A percentile compares a stretch with the other conserved stretches of the same genome.
Evolutionary conservation across 441 rosid species (phyloP).

Genomic region (Biscutella laevigata): DNA sequence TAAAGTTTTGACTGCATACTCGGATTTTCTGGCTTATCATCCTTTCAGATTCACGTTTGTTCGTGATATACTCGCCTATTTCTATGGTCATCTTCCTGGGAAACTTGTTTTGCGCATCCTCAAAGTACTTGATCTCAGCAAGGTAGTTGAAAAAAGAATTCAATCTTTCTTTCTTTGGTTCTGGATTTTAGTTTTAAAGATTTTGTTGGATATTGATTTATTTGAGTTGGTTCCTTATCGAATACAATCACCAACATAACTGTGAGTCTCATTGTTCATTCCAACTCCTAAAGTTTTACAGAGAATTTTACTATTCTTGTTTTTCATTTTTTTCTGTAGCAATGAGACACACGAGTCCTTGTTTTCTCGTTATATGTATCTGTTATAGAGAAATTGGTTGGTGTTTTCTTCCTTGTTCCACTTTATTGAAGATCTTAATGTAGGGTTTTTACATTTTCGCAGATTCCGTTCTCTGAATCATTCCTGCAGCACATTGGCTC

Average conservation of each 20-base stretch:
- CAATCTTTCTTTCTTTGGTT: neutral
- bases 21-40: conserved; percentile 62
- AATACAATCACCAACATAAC: neutral
- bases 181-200: neutral
- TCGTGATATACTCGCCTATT: conserved; percentile 92
- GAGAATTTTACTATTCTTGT: neutral
- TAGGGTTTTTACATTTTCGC: conserved; percentile 2
- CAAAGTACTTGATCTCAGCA: conserved; percentile 71
- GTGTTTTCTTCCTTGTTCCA: neutral
- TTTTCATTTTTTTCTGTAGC: neutral
- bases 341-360: neutral
- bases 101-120: conserved; percentile 64
- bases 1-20: conserved; percentile 47
- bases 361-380: no score
- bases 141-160: conserved; percentile 44
- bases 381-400: no score
- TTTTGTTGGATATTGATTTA: neutral
- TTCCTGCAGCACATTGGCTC: conserved; percentile 76
- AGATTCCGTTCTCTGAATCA: conserved; percentile 93
- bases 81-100: conserved; percentile 84
- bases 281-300: neutral
- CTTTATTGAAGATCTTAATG: neutral
- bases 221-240: neutral
- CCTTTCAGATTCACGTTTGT: conserved; percentile 90
- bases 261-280: no score